Percentiles rank a stretch among this genome's conserved stretches.
These are phyloP conservation scores for Mycosphaerella sp. DNA, from an alignment of 2,329 filamentous ascomycete species.

Conservation along the genomic window DNA sequence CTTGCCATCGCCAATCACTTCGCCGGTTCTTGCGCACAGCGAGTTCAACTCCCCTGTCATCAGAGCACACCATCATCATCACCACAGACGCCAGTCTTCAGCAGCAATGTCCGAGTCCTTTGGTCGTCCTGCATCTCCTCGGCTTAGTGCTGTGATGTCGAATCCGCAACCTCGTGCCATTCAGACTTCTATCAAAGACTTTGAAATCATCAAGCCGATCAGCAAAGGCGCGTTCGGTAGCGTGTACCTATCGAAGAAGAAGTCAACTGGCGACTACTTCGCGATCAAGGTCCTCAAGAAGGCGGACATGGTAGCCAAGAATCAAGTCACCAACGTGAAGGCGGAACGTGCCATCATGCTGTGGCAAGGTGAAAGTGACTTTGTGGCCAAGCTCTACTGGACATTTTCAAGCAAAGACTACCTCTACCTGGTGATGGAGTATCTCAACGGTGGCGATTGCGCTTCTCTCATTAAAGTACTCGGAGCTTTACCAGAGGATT, in stretches of 20 bases:
- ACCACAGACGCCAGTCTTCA: constrained; percentile 87
- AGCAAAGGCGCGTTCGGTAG: constrained; percentile 98
- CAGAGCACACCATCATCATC: constrained; percentile 42
- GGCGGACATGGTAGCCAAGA: constrained; percentile 99
- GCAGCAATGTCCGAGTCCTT: constrained; percentile 66
- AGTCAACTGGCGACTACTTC: constrained; percentile 95
- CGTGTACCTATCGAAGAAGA: constrained; percentile 97
- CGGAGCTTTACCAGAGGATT: constrained; percentile 87
- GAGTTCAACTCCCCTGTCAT: constrained; percentile 73
- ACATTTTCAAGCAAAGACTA: constrained; percentile 99
- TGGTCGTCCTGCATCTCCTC: constrained; percentile 68
- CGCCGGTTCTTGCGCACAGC: constrained; percentile 74
- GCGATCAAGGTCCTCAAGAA: constrained; percentile 99
- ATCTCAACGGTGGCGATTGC: constrained; percentile 94
- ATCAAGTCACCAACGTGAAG: constrained; percentile 98
- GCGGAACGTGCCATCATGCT: constrained; percentile 99
- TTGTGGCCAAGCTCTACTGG: constrained; percentile 98
- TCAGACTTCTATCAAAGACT: constrained; percentile 96
- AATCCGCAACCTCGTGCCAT: constrained; percentile 82
- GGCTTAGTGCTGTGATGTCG: constrained; percentile 65
- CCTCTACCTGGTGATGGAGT: constrained; percentile 98
- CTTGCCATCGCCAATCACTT: constrained; percentile 77
- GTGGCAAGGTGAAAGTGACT: constrained; percentile 99
- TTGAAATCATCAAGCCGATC: constrained; percentile 98
- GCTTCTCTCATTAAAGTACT: constrained; percentile 93